Conservation (phyloP, 176 grass and related monocot genomes). For the Phyllostachys edulis region DNA sequence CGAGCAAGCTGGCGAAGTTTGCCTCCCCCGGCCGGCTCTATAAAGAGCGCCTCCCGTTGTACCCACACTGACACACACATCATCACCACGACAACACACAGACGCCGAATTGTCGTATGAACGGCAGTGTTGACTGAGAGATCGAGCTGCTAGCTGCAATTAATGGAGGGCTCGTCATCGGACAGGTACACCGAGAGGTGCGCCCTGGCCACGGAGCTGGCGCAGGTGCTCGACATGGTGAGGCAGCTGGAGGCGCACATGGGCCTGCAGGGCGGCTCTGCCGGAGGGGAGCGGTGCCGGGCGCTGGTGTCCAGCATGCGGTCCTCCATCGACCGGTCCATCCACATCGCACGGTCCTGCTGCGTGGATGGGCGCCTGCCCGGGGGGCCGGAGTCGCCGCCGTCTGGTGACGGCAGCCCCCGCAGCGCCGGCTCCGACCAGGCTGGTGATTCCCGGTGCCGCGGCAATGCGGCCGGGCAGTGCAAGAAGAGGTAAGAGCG, state of each 20-base stretch:
- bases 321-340: slow-evolving; percentile 56
- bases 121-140: background rate
- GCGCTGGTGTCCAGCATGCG: slow-evolving; percentile 49
- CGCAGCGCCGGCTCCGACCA: slow-evolving; percentile 56
- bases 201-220: slow-evolving; percentile 57
- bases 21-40: background rate
- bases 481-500: slow-evolving; percentile 64
- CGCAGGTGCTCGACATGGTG: slow-evolving; percentile 50
- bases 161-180: slow-evolving; percentile 41
- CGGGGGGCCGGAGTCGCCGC: slow-evolving; percentile 34
- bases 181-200: slow-evolving; percentile 32
- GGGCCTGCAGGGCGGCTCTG: slow-evolving; percentile 21
- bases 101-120: background rate
- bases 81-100: background rate
- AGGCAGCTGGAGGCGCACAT: slow-evolving; percentile 62
- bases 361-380: background rate
- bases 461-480: slow-evolving; percentile 41
- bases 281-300: slow-evolving; percentile 40
- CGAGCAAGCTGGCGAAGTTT: background rate
- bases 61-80: background rate
- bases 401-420: slow-evolving; percentile 50
- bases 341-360: slow-evolving; percentile 45
- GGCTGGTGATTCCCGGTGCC: slow-evolving; percentile 30
- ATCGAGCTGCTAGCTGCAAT: background rate
- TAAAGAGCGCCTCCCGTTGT: slow-evolving; percentile 31